Evolutionary conservation across 2,329 filamentous ascomycete species (phyloP).

Genomic region (Lasiodiplodia gonubiensis): DNA sequence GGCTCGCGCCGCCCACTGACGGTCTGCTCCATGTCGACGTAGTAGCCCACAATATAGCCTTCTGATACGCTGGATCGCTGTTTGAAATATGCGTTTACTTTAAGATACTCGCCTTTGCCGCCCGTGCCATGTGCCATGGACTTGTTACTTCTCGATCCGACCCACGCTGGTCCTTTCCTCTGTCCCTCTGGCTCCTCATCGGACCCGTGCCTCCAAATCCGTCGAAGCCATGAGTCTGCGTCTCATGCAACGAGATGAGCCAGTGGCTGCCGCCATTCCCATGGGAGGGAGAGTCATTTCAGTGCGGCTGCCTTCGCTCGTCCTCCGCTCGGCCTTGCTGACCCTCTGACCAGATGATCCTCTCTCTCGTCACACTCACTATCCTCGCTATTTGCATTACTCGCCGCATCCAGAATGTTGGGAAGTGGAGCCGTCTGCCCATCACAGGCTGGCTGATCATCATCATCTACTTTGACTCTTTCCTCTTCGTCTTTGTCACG

Average conservation of each 20-base stretch:
- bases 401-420: slow-evolving; percentile 36
- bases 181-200: background rate
- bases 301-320: slow-evolving; percentile 13
- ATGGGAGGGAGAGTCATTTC: slow-evolving; percentile 36
- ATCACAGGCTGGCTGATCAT: slow-evolving; percentile 54
- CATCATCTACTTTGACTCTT: slow-evolving; percentile 65
- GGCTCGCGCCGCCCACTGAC: slow-evolving; percentile 13
- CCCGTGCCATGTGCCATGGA: slow-evolving; percentile 21
- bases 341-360: slow-evolving; percentile 9
- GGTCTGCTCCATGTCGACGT: slow-evolving; percentile 9
- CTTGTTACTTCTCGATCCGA: slow-evolving; percentile 5
- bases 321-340: background rate
- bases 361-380: slow-evolving; percentile 18
- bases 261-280: slow-evolving; percentile 33
- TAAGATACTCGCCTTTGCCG: slow-evolving; percentile 12
- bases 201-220: background rate
- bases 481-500: slow-evolving; percentile 64
- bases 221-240: background rate
- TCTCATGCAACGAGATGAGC: background rate
- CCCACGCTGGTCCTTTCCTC: background rate
- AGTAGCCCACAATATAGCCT: slow-evolving; percentile 19
- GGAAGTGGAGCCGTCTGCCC: slow-evolving; percentile 35
- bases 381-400: slow-evolving; percentile 31
- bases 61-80: slow-evolving; percentile 1
- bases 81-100: slow-evolving; percentile 12